Base-by-base conservation (phyloP, 108 stramenopile genomes). In the Cylindrotheca closterium region DNA sequence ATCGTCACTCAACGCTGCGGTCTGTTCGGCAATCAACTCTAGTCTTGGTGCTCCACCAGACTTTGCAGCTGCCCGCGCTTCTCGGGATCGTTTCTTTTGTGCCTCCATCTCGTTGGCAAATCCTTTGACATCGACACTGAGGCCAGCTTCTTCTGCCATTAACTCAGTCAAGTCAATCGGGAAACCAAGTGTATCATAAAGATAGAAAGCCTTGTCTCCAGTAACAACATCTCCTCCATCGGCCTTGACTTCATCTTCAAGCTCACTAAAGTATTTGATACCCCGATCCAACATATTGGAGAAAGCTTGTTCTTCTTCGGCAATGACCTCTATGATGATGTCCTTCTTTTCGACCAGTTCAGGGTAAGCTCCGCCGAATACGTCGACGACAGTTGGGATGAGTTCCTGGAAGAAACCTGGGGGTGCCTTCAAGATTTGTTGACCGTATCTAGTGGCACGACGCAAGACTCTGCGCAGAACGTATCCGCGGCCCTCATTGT, bases 171-270 rank as follows among this genome's bases (percentile, higher is more conserved):
- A 84, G 62, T 99, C 99, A 48, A 97, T 62, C 0, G 99, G 99
- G 67, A 99, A 99, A 48, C 99, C 99, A 65, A 98, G 87, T 2
- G 97, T 93, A 53, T 96, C 88, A 69, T 98, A 99, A 37, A 99
- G 70, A 65, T 91, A 91, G 81, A 96, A 96, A 27, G 97, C 96
- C 64, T 92, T 88, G 33, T 91, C 81, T 30, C 94, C 98, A 27
- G 93, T 61, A 24, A 99, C 82, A 47, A 62, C 54, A 37, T 74
- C 70, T 24, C 60, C 58, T 12, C 75, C 78, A 28, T 67, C 49
- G 24, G 63, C 68, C 57, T 78, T 78, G 47, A 89, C 53, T 70
- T 88, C 86, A 32, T 71, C 73, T 28, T 86, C 87, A 26, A 89
- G 63, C 26, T 97, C 94, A 17, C 70, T 74, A 75, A 99, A 98